Evolutionary conservation across 331 rosid species (phyloP).

Genomic region (Acacia concinna): DNA sequence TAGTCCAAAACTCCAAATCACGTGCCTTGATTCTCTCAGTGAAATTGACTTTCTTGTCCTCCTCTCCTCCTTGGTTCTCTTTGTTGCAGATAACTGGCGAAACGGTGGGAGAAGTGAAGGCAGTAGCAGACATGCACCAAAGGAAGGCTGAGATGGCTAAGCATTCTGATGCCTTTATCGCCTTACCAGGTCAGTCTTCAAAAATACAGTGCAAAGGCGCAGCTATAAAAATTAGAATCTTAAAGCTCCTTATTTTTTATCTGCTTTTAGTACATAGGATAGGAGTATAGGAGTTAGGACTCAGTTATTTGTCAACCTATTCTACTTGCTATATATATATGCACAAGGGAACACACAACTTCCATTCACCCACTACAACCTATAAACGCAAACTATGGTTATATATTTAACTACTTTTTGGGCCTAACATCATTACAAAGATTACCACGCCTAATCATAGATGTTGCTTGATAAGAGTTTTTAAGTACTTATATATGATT

Average conservation of each 20-base stretch:
- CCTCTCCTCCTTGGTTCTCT: slow-evolving; percentile 16
- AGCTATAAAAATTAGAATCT: slow-evolving; percentile 8
- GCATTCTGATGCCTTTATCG: slow-evolving; percentile 99
- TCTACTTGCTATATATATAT: background rate
- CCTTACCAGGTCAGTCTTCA: slow-evolving; percentile 83
- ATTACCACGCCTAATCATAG: slow-evolving; percentile 34
- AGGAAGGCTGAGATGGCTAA: slow-evolving; percentile 99
- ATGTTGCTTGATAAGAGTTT: slow-evolving; percentile 28
- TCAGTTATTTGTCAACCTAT: slow-evolving; percentile 8
- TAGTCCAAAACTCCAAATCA: slow-evolving; percentile 51
- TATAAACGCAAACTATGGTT: slow-evolving; percentile 4
- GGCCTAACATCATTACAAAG: slow-evolving; percentile 25
- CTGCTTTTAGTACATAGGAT: slow-evolving; percentile 30
- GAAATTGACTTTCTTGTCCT: background rate
- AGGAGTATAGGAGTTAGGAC: slow-evolving; percentile 17
- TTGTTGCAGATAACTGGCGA: slow-evolving; percentile 93
- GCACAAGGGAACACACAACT: slow-evolving; percentile 22
- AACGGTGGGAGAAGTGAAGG: slow-evolving; percentile 97
- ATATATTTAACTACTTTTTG: slow-evolving; percentile 39
- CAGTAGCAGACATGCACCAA: slow-evolving; percentile 99
- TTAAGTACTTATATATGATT: slow-evolving; percentile 25
- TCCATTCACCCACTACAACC: background rate
- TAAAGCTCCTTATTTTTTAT: slow-evolving; percentile 23
- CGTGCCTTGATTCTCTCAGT: slow-evolving; percentile 18
- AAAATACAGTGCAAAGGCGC: background rate